Percentiles rank a stretch among this genome's conserved stretches.
phyloP scores from a whole-genome alignment of 306 rosid genomes.

The Styphnolobium japonicum region DNA sequence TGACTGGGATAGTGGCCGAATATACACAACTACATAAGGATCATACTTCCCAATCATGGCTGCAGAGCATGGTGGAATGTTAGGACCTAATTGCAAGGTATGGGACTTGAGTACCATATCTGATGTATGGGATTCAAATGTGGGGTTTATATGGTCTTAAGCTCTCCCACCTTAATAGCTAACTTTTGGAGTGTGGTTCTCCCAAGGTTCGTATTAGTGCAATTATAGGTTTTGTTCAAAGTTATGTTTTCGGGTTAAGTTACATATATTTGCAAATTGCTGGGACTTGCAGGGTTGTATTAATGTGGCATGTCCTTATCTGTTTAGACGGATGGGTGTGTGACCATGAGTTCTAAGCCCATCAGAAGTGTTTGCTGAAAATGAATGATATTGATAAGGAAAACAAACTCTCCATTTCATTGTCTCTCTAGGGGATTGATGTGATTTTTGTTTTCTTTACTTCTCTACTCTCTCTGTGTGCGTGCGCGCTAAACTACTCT shows the following conservation, averaged over 20 bases:
- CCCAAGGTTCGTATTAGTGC: too few relatives aligned
- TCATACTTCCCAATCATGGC: too few relatives aligned
- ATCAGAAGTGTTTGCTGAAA: slow-evolving; percentile 11
- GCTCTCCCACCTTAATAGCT: too few relatives aligned
- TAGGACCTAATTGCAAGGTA: too few relatives aligned
- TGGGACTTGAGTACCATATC: too few relatives aligned
- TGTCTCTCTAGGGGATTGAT: background rate
- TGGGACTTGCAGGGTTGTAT: background rate
- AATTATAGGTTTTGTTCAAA: background rate
- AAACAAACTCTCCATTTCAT: slow-evolving; percentile 1
- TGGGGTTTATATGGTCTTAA: too few relatives aligned
- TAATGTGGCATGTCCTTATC: slow-evolving; percentile 14
- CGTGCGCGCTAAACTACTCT: background rate
- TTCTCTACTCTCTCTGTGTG: background rate
- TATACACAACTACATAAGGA: too few relatives aligned
- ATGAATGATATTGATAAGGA: background rate
- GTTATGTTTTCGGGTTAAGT: slow-evolving; percentile 1
- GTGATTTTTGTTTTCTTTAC: background rate
- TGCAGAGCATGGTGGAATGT: too few relatives aligned
- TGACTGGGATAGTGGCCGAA: too few relatives aligned
- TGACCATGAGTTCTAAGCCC: slow-evolving; percentile 6
- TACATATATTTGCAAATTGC: slow-evolving; percentile 3
- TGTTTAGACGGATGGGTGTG: background rate
- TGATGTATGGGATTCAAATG: too few relatives aligned
- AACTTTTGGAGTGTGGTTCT: too few relatives aligned